Evolutionary conservation across 208 protist genomes (phyloP), one percentile per base, ranked within the genome.

Genomic region (Wallacemonas rigidus): DNA sequence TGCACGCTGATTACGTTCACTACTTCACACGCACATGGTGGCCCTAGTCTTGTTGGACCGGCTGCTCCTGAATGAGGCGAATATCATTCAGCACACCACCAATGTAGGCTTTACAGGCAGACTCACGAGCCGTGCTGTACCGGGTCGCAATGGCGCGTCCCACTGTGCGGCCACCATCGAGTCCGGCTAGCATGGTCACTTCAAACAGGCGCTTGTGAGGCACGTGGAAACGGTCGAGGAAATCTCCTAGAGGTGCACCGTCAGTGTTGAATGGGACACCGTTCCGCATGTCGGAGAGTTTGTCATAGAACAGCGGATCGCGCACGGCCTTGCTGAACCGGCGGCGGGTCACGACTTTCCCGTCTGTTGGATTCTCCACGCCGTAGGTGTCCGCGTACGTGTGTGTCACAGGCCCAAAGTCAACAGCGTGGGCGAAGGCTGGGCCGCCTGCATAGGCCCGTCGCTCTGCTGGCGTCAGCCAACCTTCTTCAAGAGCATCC

Each of bases 241-340:
- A 90, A 14, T 73, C 70, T 0, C 69, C 41, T 5, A 91, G 64
- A 6, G 85, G 54, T 58, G 85, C 76, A 0, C 91, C 91, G 41
- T 89, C 71, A 1, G 88, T 89, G 40, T 81, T 71, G 35, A 96
- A 81, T 1, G 91, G 91, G 26, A 96, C 76, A 12, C 91, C 91
- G 60, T 93, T 86, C 6, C 91, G 82, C 47, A 87, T 82, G 65
- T 96, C 89, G 2, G 87, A 92, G 43, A 82, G 61, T 15, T 75
- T 86, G 76, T 96, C 89, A 62, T 88, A 94, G 58, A 96, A 96
- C 36, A 86, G 79, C 0, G 87, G 88, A 61, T 96, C 91, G 8
- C 87, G 83, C 38, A 92, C 83, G n/a, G 77, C 12, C 36, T 85
- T 77, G 48, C 83, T 87, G 67, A 93, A 92, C 58, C 88, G 85